Base-by-base conservation (phyloP, 495 filamentous ascomycete genomes). In the Penicillium angulare region DNA sequence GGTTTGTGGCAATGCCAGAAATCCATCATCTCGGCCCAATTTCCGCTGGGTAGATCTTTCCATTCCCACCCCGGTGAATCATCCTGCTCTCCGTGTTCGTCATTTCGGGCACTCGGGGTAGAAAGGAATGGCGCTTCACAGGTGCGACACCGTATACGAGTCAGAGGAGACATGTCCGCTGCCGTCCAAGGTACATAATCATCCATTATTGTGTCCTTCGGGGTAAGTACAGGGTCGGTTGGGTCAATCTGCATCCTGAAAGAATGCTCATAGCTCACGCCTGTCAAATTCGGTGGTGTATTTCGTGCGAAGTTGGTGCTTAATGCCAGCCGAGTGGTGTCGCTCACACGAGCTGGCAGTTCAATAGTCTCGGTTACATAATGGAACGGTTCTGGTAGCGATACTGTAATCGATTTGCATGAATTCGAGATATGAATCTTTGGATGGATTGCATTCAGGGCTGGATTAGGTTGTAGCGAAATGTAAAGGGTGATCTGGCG, bases 11-110 rank as follows among this genome's bases (percentile, higher is more conserved):
- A 99, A 68, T 99, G 93, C 93, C 93, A 99, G 57, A 97, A 96
- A 64, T 99, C 93, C 93, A 99, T 99, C 95, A 97, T 97, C 67
- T 99, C 93, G 2, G 92, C 93, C 93, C 93, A 99, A 59, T 95
- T 93, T 50, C 92, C 90, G 56, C 89, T 95, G 1, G 93, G 93
- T 4, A 98, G 77, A 60, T 97, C 91, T 68, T 92, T 96, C 93
- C 95, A 98, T n/a, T 67, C 69, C 56, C 68, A 77, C 1, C 58
- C 60, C 5, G 15, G 15, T 12, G 26, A 8, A 9, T 6, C 9
- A 2, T 15, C 20, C 9, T 38, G 20, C 6, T 44, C 27, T 3
- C 27, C 10, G 5, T 10, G 5, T 22, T 16, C 8, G 8, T 8
- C 22, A 24, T 35, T 15, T 3, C 39, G 24, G 13, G 31, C 17